Percentiles rank a stretch among this genome's conserved stretches.
phyloP scores from a whole-genome alignment of 129 eudicot genomes.

The Calendula officinalis region DNA sequence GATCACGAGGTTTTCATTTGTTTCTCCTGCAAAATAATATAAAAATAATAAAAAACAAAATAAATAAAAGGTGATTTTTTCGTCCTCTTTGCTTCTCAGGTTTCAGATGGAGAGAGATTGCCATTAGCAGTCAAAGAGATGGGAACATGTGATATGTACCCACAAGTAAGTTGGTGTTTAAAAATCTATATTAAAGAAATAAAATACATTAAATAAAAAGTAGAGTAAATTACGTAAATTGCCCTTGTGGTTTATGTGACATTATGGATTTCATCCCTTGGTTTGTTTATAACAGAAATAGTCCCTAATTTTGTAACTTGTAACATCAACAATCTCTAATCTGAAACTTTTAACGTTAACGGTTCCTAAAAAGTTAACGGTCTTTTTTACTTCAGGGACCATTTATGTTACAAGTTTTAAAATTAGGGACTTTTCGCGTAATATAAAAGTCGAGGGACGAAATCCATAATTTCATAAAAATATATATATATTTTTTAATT shows the following conservation, averaged over 20 bases:
- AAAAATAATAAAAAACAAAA: neutral
- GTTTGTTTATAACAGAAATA: too few relatives aligned
- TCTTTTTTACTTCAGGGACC: too few relatives aligned
- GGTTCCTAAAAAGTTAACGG: too few relatives aligned
- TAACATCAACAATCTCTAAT: too few relatives aligned
- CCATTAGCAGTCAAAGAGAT: constrained; percentile 90
- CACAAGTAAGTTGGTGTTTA: constrained; percentile 54
- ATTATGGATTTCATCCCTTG: too few relatives aligned
- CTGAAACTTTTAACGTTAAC: too few relatives aligned
- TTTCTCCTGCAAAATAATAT: neutral
- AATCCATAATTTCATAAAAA: neutral
- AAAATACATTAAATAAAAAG: neutral
- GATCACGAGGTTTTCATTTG: constrained; percentile 67
- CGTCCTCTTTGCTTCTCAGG: constrained; percentile 35
- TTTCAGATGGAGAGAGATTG: constrained; percentile 91
- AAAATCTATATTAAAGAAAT: constrained; percentile 5
- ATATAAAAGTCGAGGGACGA: too few relatives aligned
- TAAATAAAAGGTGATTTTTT: constrained; percentile 5
- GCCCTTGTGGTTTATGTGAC: too few relatives aligned
- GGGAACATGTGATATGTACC: constrained; percentile 90
- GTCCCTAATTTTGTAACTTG: too few relatives aligned
- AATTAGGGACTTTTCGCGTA: too few relatives aligned
- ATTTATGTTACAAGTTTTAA: too few relatives aligned
- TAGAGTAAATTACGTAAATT: neutral
- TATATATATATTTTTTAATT: neutral